Evolutionary conservation across 805 yeast species (phyloP), one percentile per base, ranked within the genome.

Genomic region (Yueomyces sinensis): DNA sequence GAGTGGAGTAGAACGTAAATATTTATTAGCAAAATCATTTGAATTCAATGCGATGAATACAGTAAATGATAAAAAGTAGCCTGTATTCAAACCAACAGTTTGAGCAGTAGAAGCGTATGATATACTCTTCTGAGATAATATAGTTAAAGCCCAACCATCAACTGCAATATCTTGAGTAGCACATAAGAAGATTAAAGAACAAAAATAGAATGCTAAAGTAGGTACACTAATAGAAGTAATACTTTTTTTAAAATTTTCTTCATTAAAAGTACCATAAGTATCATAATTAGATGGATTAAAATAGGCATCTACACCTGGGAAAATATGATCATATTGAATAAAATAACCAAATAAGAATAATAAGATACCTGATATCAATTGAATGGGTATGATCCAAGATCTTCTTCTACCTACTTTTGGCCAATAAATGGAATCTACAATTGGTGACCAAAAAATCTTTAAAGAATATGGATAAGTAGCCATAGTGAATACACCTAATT

Each of bases 101-200:
- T 91, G 98, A 0, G 98, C 98, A 0, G 98, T 91, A 4, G 95
- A 82, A 0, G 98, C 97, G 61, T 75, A 91, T 14, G 93, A 76
- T 41, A 91, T 64, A 13, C 93, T 79, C 19, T 72, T 72, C 18
- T 76, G 75, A 14, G 87, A 74, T 34, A 91, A 63, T 28, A 89
- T 74, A 1, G 95, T 91, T 49, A 91, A 62, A 0, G 97, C 96
- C 98, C 98, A 91, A 9, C 98, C 97, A 60, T 91, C 98, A 17
- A 91, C 98, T 0, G 98, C 97, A 37, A 91, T 91, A 54, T 91
- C 98, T 57, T 91, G 98, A 0, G 98, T 89, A 1, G 97, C 96
- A 61, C 96, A 87, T 39, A 87, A 65, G 38, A 89, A 72, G 23
- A 91, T 91, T 39, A 91, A 62, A 17, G 74, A 43, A 47, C 87